These are phyloP conservation scores for Dinochytrium kinnereticum DNA, from an alignment of 371 early-diverging fungal species.

Conservation along the genomic window DNA sequence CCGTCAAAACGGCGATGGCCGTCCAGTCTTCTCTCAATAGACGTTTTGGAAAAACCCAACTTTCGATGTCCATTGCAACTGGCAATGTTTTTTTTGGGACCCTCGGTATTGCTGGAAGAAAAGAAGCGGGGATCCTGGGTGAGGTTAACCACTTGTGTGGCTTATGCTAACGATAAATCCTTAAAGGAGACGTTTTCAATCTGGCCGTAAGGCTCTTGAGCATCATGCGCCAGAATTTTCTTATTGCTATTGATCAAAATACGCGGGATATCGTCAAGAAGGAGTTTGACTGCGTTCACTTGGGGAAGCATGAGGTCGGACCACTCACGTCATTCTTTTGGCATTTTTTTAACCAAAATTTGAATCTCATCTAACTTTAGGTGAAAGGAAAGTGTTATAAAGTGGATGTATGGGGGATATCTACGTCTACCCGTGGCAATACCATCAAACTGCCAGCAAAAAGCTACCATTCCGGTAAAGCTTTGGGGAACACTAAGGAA, in stretches of 20 bases:
- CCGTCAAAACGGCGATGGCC: background rate
- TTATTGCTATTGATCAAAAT: background rate
- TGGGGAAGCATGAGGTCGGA: background rate
- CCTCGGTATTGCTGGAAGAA: background rate
- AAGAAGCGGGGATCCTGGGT: conserved; percentile 8
- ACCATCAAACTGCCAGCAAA: too few relatives aligned
- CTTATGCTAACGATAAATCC: background rate
- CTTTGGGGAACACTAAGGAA: background rate
- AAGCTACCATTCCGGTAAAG: too few relatives aligned
- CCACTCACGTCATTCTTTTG: background rate
- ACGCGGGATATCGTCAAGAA: background rate
- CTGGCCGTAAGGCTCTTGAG: conserved; percentile 3
- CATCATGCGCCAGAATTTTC: background rate
- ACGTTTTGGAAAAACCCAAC: background rate
- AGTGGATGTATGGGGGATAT: conserved; percentile 11
- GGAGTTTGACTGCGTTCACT: background rate
- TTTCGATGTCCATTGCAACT: conserved; percentile 11
- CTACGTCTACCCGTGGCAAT: too few relatives aligned
- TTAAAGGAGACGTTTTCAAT: conserved; percentile 13
- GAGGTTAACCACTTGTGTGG: background rate
- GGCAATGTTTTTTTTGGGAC: background rate
- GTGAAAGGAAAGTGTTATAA: conserved; percentile 6
- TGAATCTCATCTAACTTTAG: background rate
- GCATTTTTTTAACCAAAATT: too few relatives aligned
- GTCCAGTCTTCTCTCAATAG: background rate